Conservation (phyloP, 2,329 filamentous ascomycete genomes). For the Scytalidium lignicola region DNA sequence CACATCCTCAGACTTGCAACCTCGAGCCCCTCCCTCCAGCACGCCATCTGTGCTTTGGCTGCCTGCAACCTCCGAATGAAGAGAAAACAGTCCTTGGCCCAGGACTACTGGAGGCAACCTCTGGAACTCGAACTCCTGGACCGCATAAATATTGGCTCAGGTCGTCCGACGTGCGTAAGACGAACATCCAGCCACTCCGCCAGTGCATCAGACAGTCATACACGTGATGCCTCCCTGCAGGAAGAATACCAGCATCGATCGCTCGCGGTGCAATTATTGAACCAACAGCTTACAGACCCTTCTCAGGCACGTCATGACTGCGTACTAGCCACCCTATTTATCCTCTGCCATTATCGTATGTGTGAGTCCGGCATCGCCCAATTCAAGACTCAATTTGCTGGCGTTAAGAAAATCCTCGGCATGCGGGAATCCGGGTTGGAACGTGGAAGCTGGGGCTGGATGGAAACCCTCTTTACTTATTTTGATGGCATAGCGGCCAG, state of each 20-base stretch:
- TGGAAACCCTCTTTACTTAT: slow-evolving; percentile 89
- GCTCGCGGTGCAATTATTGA: slow-evolving; percentile 74
- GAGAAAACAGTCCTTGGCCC: slow-evolving; percentile 58
- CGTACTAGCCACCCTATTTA: slow-evolving; percentile 77
- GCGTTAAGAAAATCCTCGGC: slow-evolving; percentile 82
- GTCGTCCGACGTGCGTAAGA: slow-evolving; percentile 14
- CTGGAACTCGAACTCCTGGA: slow-evolving; percentile 26
- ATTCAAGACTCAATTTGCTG: slow-evolving; percentile 89
- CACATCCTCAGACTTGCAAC: slow-evolving; percentile 76
- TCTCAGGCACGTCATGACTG: slow-evolving; percentile 75
- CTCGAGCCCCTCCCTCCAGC: slow-evolving; percentile 77
- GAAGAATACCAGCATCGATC: slow-evolving; percentile 81
- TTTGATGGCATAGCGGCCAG: slow-evolving; percentile 90
- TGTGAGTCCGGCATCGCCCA: slow-evolving; percentile 90
- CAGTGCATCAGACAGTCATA: slow-evolving; percentile 35
- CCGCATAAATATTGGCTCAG: slow-evolving; percentile 18
- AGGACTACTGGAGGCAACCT: slow-evolving; percentile 42
- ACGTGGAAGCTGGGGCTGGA: slow-evolving; percentile 73
- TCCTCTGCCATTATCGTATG: slow-evolving; percentile 88
- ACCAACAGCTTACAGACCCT: slow-evolving; percentile 75
- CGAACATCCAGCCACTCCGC: slow-evolving; percentile 18
- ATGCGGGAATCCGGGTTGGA: slow-evolving; percentile 62
- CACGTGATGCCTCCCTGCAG: slow-evolving; percentile 54
- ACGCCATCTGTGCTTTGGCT: slow-evolving; percentile 84
- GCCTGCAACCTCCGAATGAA: slow-evolving; percentile 90